These are phyloP conservation scores for Hypoxylon cercidicola DNA, from an alignment of 495 filamentous ascomycete genomes.

Conservation along the genomic window DNA sequence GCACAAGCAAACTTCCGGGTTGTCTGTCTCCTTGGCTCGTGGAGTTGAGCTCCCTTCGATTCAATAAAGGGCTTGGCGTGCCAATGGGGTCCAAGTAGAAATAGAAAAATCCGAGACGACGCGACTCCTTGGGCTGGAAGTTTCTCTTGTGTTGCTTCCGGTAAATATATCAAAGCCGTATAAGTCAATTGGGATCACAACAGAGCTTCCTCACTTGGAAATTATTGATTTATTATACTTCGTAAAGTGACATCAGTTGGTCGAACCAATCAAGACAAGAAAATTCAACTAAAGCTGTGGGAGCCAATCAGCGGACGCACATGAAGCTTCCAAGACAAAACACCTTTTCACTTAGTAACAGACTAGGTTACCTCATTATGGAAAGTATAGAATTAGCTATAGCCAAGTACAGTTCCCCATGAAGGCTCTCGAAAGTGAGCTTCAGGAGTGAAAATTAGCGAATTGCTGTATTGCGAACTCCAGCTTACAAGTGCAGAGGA, in stretches of 20 bases:
- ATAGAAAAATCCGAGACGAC: too few relatives aligned
- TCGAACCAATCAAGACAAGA: constrained; percentile 18
- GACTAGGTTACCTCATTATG: background rate
- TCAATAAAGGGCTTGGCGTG: background rate
- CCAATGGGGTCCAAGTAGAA: background rate
- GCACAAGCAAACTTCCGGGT: background rate
- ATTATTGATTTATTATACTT: too few relatives aligned
- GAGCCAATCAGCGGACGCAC: constrained; percentile 26
- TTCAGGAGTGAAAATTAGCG: background rate
- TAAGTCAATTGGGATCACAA: too few relatives aligned
- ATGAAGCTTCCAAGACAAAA: constrained; percentile 9
- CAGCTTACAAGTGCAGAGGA: constrained; percentile 5
- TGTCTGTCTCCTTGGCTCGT: background rate
- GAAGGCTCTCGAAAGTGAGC: background rate
- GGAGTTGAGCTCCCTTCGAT: too few relatives aligned
- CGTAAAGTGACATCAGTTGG: background rate
- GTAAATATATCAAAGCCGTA: too few relatives aligned
- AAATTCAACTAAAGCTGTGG: constrained; percentile 33
- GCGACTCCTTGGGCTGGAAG: too few relatives aligned
- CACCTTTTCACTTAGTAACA: constrained; percentile 19
- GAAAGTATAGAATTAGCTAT: background rate
- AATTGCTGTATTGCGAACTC: background rate
- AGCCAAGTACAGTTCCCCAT: background rate
- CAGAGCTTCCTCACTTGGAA: too few relatives aligned
- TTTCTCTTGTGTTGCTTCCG: too few relatives aligned